Percentiles rank a stretch among this genome's conserved stretches.
Conservation (phyloP, 768 basidiomycete species). For the Mycena vitilis region DNA sequence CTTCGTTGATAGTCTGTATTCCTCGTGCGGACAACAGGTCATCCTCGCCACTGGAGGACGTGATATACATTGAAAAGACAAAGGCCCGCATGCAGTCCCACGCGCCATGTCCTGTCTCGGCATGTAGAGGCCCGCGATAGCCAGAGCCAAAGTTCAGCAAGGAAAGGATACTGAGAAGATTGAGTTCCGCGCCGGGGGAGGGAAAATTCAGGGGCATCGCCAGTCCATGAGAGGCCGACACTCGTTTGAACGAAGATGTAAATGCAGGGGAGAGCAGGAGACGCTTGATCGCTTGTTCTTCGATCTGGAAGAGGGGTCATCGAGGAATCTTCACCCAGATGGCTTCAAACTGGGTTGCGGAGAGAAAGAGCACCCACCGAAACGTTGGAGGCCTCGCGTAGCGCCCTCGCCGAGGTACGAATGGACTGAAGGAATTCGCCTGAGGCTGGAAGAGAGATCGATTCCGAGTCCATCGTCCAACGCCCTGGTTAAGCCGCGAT, state of each 20-base stretch:
- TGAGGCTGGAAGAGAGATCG: slow-evolving; percentile 54
- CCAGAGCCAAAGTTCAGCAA: slow-evolving; percentile 88
- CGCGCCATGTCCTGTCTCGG: slow-evolving; percentile 80
- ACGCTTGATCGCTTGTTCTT: slow-evolving; percentile 64
- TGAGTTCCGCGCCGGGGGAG: slow-evolving; percentile 79
- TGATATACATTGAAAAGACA: slow-evolving; percentile 77
- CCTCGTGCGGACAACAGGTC: slow-evolving; percentile 77
- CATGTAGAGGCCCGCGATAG: slow-evolving; percentile 80
- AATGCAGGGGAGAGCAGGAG: slow-evolving; percentile 76
- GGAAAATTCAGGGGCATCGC: slow-evolving; percentile 84
- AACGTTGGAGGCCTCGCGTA: slow-evolving; percentile 62
- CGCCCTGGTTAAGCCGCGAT: no score
- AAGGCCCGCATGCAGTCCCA: slow-evolving; percentile 87
- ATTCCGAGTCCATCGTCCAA: background rate
- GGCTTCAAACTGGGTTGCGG: background rate
- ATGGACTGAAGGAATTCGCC: slow-evolving; percentile 63
- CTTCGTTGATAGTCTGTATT: slow-evolving; percentile 63
- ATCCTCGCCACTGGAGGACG: slow-evolving; percentile 65
- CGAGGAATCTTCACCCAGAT: slow-evolving; percentile 12
- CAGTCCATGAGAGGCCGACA: slow-evolving; percentile 75
- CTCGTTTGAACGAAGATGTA: slow-evolving; percentile 67
- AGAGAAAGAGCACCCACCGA: slow-evolving; percentile 54
- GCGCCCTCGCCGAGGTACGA: slow-evolving; percentile 60
- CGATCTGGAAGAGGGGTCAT: slow-evolving; percentile 57
- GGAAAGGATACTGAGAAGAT: slow-evolving; percentile 80